A percentile compares a stretch with the other conserved stretches of the same genome.
Evolutionary conservation across 345 rosid genomes (phyloP).

Genomic region (Fremontodendron californicum): DNA sequence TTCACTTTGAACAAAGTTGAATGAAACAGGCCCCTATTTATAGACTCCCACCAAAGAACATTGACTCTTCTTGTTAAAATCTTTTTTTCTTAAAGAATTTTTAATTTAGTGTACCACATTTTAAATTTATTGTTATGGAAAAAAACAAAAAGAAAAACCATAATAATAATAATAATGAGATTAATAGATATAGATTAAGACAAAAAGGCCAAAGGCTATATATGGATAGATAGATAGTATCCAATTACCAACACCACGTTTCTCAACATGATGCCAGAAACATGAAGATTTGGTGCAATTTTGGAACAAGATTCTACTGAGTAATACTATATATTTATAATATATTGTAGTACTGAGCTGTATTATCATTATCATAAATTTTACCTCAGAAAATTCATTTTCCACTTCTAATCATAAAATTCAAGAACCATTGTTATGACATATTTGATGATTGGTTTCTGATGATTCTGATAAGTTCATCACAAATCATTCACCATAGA

Average conservation of each 20-base stretch:
- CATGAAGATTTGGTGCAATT: neutral
- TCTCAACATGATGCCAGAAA: slow-evolving; percentile 6
- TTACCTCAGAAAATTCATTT: neutral
- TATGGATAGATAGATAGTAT: too few species aligned
- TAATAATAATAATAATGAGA: neutral
- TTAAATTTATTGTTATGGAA: neutral
- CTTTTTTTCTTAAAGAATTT: neutral
- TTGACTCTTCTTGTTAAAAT: neutral
- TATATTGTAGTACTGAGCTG: neutral
- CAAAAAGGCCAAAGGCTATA: slow-evolving; percentile 7
- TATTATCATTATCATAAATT: neutral
- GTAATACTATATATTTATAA: too few species aligned
- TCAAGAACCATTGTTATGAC: neutral
- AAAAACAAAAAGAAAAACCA: neutral
- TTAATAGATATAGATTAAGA: slow-evolving; percentile 13
- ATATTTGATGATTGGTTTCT: slow-evolving; percentile 9
- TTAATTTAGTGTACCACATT: neutral
- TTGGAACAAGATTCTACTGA: neutral
- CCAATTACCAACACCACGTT: slow-evolving; percentile 10
- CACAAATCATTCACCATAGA: slow-evolving; percentile 4
- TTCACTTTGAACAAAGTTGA: neutral
- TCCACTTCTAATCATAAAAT: neutral
- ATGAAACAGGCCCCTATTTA: slow-evolving; percentile 3
- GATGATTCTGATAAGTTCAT: slow-evolving; percentile 7
- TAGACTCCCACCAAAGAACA: slow-evolving; percentile 3